Evolutionary conservation across 2,329 filamentous ascomycete genomes (phyloP), one percentile per base, ranked within the genome.

Genomic region (Fusarium tjaetaba): DNA sequence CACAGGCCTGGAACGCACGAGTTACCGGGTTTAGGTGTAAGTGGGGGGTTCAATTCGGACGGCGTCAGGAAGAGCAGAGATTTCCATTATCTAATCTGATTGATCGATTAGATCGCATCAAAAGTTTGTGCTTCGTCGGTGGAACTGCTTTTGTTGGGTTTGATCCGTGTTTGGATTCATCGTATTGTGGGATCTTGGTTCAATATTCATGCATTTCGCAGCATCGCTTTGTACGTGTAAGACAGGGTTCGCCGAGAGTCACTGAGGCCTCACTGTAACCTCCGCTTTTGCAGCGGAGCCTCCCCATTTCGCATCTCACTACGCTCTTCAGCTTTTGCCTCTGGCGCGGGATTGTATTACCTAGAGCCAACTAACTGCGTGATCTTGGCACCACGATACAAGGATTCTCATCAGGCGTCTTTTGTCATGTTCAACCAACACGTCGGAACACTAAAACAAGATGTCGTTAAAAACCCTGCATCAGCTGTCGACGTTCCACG

Each of bases 11-110:
- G 71, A 74, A 55, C 71, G 67, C 63, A 41, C 66, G 66, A 62
- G 71, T 67, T 52, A 53, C 52, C 52, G 22, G 45, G 51, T 64
- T n/a, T 41, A 30, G 30, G 30, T 30, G 24, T 59, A 38, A 18
- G 66, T 68, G 70, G 66, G 61, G 72, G 46, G 51, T 38, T n/a
- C 46, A 57, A 41, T 24, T 32, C 32, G 34, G 51, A 39, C 30
- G 56, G 38, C 36, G 61, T 53, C 43, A 46, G 30, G 36, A 20
- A 59, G 49, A 38, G 36, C 36, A 38, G 16, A 63, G 61, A 57
- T 73, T 61, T 45, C 60, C 57, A 74, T 76, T 72, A 75, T 75
- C 73, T 75, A 76, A 75, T 75, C 73, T 69, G 73, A 75, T 75
- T 61, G 72, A 74, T 68, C 62, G 72, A 74, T 74, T 70, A 74